A percentile compares a stretch with the other conserved stretches of the same genome.
Evolutionary conservation across 2,329 filamentous ascomycete species (phyloP).

Genomic region (Ascochyta fabae): DNA sequence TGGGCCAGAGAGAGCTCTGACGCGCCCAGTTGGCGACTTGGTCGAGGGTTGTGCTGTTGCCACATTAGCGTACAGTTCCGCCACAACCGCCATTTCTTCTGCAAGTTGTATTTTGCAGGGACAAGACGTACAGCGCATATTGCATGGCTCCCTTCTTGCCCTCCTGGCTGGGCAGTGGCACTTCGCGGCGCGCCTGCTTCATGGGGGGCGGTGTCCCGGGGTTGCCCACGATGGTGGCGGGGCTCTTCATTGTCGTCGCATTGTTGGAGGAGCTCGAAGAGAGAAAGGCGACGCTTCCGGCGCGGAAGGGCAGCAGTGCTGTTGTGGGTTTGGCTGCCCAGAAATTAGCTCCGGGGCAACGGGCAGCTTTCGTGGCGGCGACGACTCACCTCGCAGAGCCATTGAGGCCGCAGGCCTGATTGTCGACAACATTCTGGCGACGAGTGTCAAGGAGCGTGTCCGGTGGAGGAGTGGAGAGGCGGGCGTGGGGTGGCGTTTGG

Average conservation of each 20-base stretch:
- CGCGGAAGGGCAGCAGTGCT: conserved; percentile 68
- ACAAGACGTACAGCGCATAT: conserved; percentile 77
- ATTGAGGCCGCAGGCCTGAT: conserved; percentile 60
- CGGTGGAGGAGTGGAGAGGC: conserved; percentile 48
- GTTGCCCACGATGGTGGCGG: conserved; percentile 60
- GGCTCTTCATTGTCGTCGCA: conserved; percentile 64
- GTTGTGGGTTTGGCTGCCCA: conserved; percentile 68
- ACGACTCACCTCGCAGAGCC: conserved; percentile 60
- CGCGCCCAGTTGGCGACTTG: conserved; percentile 85
- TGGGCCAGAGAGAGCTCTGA: conserved; percentile 88
- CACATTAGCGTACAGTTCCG: conserved; percentile 22
- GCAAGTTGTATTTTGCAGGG: background rate
- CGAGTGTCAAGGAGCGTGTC: conserved; percentile 42
- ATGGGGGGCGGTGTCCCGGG: conserved; percentile 59
- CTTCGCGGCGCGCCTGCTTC: conserved; percentile 69
- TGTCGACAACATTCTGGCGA: conserved; percentile 57
- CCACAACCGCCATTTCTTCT: background rate
- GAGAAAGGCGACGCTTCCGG: conserved; percentile 66
- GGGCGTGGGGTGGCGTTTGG: conserved; percentile 42
- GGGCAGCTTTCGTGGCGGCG: conserved; percentile 22
- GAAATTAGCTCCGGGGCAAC: conserved; percentile 36
- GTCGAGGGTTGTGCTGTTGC: conserved; percentile 75
- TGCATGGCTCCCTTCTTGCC: conserved; percentile 80
- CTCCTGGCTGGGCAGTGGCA: conserved; percentile 79
- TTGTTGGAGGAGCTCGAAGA: conserved; percentile 70